Percentiles rank a stretch among this genome's conserved stretches.
Conservation (phyloP, 192 early-diverging fungal genomes). For the Powellomyces hirtus region DNA sequence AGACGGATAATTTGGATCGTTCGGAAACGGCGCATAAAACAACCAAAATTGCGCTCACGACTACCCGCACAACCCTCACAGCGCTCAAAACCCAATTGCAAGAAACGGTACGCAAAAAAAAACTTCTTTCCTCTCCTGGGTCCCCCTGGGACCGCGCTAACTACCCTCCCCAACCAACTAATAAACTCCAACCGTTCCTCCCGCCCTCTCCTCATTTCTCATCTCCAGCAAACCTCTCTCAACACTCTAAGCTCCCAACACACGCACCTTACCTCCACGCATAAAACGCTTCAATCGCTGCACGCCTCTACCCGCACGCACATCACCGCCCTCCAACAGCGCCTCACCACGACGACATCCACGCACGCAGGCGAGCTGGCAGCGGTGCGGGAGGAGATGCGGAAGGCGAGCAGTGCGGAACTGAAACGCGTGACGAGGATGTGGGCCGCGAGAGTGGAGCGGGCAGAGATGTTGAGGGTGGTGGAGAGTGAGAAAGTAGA, state of each 20-base stretch:
- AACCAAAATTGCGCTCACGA: too few relatives aligned
- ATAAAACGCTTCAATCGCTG: neutral
- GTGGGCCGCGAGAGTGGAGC: neutral
- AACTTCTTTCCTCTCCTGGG: neutral
- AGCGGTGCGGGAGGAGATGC: neutral
- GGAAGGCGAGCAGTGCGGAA: neutral
- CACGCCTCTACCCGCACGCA: neutral
- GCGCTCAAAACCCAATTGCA: neutral
- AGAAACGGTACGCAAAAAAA: neutral
- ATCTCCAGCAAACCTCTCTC: neutral
- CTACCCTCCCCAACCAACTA: neutral
- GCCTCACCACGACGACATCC: neutral
- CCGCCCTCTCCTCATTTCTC: neutral
- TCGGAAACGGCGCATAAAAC: too few relatives aligned
- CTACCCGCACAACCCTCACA: too few relatives aligned
- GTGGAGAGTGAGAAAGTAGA: neutral
- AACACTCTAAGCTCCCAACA: too few relatives aligned
- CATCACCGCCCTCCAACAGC: neutral
- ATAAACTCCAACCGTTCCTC: neutral
- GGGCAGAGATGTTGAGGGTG: neutral
- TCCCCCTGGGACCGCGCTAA: neutral
- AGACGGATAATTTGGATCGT: too few relatives aligned
- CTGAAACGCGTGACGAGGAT: neutral
- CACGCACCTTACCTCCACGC: neutral
- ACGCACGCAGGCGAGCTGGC: neutral